Conservation (phyloP, 192 early-diverging fungal genomes). For the Podila verticillata region DNA sequence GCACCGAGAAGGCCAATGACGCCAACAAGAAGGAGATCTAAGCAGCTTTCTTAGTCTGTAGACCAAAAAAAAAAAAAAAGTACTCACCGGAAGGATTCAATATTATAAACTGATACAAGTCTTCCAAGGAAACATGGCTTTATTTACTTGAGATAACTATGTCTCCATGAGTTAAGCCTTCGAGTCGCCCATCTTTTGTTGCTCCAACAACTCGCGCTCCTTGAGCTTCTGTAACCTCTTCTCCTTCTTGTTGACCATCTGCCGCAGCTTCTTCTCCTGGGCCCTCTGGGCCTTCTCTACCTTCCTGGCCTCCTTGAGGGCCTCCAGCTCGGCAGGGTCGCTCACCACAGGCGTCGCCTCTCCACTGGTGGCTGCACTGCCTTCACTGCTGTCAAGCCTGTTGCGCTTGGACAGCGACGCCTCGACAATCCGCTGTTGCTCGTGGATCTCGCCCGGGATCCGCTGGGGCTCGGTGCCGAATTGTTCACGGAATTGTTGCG, state of each 20-base stretch:
- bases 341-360: neutral
- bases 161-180: neutral
- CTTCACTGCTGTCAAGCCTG: constrained; percentile 3
- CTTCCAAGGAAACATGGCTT: too few relatives aligned
- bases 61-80: too few relatives aligned
- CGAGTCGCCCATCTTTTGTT: neutral
- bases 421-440: constrained; percentile 23
- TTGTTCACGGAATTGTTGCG: constrained; percentile 10
- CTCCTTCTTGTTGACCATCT: constrained; percentile 19
- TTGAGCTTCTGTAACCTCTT: constrained; percentile 7
- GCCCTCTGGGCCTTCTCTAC: constrained; percentile 4
- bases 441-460: constrained; percentile 32
- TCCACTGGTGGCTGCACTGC: neutral
- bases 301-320: constrained; percentile 6
- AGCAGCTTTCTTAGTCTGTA: too few relatives aligned
- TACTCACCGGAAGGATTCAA: neutral
- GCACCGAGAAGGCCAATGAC: constrained; percentile 12
- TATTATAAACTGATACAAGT: neutral
- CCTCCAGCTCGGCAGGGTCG: neutral
- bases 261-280: neutral
- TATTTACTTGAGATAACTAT: neutral
- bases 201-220: neutral
- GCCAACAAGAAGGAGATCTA: constrained; percentile 30
- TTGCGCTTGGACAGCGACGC: constrained; percentile 22
- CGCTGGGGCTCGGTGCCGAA: constrained; percentile 37